Evolutionary conservation across 306 rosid species (phyloP).

Genomic region (Corylus heterophylla): DNA sequence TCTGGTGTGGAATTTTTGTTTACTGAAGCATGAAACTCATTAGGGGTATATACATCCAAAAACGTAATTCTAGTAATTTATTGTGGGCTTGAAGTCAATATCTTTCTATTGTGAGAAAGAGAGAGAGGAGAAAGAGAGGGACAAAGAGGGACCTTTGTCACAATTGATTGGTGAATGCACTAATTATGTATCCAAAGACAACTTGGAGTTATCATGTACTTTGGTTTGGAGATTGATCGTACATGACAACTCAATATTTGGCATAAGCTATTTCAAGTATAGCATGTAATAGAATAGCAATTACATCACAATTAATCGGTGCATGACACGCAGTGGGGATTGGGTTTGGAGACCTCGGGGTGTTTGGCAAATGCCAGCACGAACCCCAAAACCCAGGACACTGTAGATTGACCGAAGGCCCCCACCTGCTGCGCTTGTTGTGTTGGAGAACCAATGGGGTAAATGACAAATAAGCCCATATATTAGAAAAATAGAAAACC

Average conservation of each 20-base stretch:
- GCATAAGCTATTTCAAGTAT: not conserved
- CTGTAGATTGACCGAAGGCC: no score
- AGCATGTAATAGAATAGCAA: not conserved
- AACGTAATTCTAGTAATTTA: not conserved
- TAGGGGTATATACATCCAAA: not conserved
- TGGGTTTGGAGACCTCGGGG: not conserved
- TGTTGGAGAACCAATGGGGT: no score
- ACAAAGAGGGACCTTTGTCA: not conserved
- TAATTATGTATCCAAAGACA: not conserved
- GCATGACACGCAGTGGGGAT: no score
- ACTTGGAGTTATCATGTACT: not conserved
- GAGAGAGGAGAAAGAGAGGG: not conserved
- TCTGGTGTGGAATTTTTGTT: not conserved
- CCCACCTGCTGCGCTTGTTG: no score
- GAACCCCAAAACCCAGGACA: no score
- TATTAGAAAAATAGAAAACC: no score
- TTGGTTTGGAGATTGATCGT: not conserved
- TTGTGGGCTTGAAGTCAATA: not conserved
- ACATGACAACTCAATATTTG: not conserved
- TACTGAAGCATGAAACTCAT: not conserved
- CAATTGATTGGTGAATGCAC: not conserved
- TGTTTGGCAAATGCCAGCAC: no score
- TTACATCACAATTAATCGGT: not conserved
- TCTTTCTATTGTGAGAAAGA: not conserved
- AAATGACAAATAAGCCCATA: no score